Conservation (phyloP, 352 stramenopile species). For the Pythium phragmiticola region DNA sequence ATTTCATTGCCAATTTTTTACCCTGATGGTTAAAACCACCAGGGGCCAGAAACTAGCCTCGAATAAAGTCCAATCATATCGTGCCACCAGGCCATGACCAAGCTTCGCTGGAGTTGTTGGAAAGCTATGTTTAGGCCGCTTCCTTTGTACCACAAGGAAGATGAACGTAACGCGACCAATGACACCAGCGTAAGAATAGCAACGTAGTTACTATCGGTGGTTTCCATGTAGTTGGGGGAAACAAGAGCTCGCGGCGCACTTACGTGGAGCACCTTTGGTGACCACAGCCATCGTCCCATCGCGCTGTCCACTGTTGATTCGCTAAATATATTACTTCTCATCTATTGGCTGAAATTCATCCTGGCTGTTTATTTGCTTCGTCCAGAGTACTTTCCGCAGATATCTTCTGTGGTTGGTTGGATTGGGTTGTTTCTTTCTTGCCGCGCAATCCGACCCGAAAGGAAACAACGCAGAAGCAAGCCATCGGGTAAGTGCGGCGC, state of each 20-base stretch:
- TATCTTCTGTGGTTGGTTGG: slow-evolving; percentile 13
- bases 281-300: slow-evolving; percentile 19
- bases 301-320: slow-evolving; percentile 15
- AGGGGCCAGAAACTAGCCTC: slow-evolving; percentile 10
- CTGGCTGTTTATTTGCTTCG: slow-evolving; percentile 8
- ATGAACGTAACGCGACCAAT: not conserved
- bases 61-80: slow-evolving; percentile 28
- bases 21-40: slow-evolving; percentile 6
- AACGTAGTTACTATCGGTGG: not conserved
- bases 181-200: not conserved
- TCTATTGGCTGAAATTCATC: slow-evolving; percentile 3
- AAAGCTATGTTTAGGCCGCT: not conserved
- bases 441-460: slow-evolving; percentile 13
- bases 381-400: not conserved
- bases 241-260: not conserved
- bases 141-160: not conserved
- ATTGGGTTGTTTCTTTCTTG: slow-evolving; percentile 17
- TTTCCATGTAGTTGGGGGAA: slow-evolving; percentile 3
- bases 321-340: slow-evolving; percentile 7
- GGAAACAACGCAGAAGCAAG: slow-evolving; percentile 8
- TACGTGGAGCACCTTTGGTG: not conserved
- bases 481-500: not conserved
- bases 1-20: slow-evolving; percentile 10
- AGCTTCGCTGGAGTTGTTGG: not conserved
- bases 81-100: slow-evolving; percentile 19